Evolutionary conservation across 331 rosid genomes (phyloP).

Genomic region (Prunus yedoensis): DNA sequence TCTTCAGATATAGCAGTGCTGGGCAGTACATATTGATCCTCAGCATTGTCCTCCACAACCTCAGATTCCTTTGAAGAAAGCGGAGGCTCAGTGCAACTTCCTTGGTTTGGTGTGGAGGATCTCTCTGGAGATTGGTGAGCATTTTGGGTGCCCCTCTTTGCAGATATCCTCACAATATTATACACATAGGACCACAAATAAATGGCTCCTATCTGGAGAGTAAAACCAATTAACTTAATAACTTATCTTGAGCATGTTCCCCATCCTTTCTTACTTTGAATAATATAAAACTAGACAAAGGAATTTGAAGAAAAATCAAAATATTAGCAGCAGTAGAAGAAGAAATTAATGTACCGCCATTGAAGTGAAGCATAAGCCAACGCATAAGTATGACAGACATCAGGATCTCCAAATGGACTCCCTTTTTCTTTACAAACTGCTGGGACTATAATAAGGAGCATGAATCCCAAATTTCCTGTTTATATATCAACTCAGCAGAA

Average conservation of each 20-base stretch:
- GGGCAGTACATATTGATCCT: slow-evolving; percentile 23
- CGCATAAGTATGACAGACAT: slow-evolving; percentile 58
- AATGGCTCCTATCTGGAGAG: slow-evolving; percentile 62
- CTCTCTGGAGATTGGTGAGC: slow-evolving; percentile 9
- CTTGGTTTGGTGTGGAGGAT: slow-evolving; percentile 16
- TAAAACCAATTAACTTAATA: neutral
- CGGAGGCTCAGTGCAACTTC: slow-evolving; percentile 24
- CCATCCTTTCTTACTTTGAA: neutral
- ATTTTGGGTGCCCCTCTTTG: slow-evolving; percentile 22
- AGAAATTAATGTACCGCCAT: slow-evolving; percentile 55
- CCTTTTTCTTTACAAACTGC: slow-evolving; percentile 80
- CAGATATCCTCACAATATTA: slow-evolving; percentile 68
- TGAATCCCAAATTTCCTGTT: slow-evolving; percentile 83
- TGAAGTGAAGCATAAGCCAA: slow-evolving; percentile 89
- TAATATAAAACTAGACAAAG: neutral
- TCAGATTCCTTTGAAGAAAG: slow-evolving; percentile 28
- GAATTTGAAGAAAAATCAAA: neutral
- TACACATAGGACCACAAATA: slow-evolving; percentile 78
- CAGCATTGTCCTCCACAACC: slow-evolving; percentile 26
- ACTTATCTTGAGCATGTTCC: neutral
- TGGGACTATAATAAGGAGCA: slow-evolving; percentile 71
- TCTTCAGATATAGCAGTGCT: slow-evolving; percentile 14
- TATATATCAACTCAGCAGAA: neutral
- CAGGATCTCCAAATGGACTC: slow-evolving; percentile 80
- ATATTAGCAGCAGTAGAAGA: no score